Evolutionary conservation across 495 filamentous ascomycete genomes (phyloP), one percentile per base, ranked within the genome.

Genomic region (Penicillium pancosmium): DNA sequence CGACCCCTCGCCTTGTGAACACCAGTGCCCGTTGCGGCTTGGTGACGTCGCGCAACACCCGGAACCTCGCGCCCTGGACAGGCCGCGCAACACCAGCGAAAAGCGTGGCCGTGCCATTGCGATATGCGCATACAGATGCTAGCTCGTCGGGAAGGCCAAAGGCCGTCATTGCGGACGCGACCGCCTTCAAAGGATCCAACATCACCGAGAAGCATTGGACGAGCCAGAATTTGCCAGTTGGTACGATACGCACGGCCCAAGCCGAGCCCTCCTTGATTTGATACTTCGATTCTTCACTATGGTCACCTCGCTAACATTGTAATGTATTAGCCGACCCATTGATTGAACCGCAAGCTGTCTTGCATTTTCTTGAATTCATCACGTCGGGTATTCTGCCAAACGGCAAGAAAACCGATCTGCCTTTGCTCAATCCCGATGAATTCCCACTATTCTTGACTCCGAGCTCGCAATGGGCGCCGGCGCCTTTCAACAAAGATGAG

Each of bases 161-260:
- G 1, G 34, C 13, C 50, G 5, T 6, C 15, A 58, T 52, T 25
- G 11, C 15, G 12, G 40, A 58, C 11, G 49, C 35, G 33, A 53
- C 50, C 16, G 4, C 3, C 25, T 58, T 23, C 49, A 58, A 36
- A 11, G 56, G 56, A 34, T 52, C 56, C 25, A 58, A 10, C 19
- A 10, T 52, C 18, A 52, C 56, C 13, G 50, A 58, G 27, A 58
- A 53, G 41, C 56, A 58, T 58, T 58, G 56, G 56, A 47, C n/a
- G 49, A 38, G 16, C 11, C 56, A 53, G 40, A 48, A 52, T 31
- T 1, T 52, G 12, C 6, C 16, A 53, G 27, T 38, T 46, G 56
- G 56, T 58, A 31, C 8, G 27, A 8, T 31, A 31, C 4, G 27
- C 27, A 31, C 23, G 27, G 27, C 27, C 27, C 27, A 31, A 6